Evolutionary conservation across 352 stramenopile genomes (phyloP).

Genomic region (Pythium brachiatum): DNA sequence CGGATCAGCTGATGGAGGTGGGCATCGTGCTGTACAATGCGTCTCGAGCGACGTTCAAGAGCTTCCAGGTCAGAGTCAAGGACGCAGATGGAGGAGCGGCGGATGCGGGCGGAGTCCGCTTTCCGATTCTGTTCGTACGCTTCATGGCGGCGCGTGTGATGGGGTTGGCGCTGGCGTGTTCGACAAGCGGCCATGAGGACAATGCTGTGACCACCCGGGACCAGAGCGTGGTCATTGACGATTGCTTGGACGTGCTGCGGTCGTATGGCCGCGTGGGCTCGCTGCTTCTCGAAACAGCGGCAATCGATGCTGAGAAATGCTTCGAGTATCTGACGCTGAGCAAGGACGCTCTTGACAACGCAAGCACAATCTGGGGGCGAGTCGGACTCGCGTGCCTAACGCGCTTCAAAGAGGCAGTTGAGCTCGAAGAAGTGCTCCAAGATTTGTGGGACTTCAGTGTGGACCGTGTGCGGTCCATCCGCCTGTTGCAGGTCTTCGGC

Average conservation of each 20-base stretch:
- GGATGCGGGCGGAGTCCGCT: background rate
- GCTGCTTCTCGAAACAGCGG: conserved; percentile 54
- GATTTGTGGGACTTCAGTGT: conserved; percentile 81
- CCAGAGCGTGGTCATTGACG: conserved; percentile 33
- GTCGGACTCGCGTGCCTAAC: conserved; percentile 67
- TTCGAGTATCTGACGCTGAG: conserved; percentile 55
- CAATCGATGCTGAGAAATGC: conserved; percentile 44
- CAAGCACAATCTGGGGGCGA: conserved; percentile 51
- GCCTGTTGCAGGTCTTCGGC: conserved; percentile 24
- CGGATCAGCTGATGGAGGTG: conserved; percentile 45
- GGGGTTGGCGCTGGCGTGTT: conserved; percentile 43
- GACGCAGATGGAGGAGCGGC: background rate
- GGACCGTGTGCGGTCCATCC: conserved; percentile 57
- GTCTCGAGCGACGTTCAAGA: conserved; percentile 40
- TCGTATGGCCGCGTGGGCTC: conserved; percentile 70
- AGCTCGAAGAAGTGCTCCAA: conserved; percentile 72
- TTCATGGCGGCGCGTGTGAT: conserved; percentile 69
- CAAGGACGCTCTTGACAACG: conserved; percentile 48
- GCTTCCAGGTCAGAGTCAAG: conserved; percentile 29
- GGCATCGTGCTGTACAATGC: conserved; percentile 73
- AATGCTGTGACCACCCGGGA: conserved; percentile 2
- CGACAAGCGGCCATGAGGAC: conserved; percentile 2
- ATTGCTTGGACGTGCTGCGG: conserved; percentile 70
- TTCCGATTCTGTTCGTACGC: conserved; percentile 36
- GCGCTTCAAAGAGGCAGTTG: conserved; percentile 56